Percentiles rank a stretch among this genome's conserved stretches.
phyloP scores from a whole-genome alignment of 2,329 filamentous ascomycete genomes.

The Hypoxylon sp. region DNA sequence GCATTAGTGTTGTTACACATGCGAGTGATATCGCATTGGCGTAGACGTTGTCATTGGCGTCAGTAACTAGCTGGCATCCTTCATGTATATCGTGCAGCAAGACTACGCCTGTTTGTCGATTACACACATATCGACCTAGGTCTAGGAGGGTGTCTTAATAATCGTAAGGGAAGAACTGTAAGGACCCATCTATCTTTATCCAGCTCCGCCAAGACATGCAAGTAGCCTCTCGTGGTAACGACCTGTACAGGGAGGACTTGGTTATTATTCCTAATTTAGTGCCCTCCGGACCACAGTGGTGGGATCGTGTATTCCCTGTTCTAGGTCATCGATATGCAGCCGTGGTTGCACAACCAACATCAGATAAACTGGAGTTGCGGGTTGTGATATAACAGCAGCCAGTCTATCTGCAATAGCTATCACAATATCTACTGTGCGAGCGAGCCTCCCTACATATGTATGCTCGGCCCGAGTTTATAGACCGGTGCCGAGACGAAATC shows the following conservation, averaged over 20 bases:
- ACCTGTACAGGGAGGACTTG: conserved; percentile 24
- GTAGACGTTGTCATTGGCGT: conserved; percentile 37
- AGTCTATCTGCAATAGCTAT: conserved; percentile 26
- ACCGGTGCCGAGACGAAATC: conserved; percentile 21
- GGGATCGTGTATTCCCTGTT: conserved; percentile 40
- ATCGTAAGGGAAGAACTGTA: conserved; percentile 25
- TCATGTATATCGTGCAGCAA: conserved; percentile 26
- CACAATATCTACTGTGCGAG: conserved; percentile 20
- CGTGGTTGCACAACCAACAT: conserved; percentile 35
- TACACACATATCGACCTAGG: conserved; percentile 11
- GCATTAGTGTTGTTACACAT: conserved; percentile 38
- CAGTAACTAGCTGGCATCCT: conserved; percentile 17
- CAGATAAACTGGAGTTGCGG: conserved; percentile 22
- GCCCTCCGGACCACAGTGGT: conserved; percentile 42
- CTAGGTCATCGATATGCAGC: conserved; percentile 25
- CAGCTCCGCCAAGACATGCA: conserved; percentile 47
- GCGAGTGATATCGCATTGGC: conserved; percentile 49
- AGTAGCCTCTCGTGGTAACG: conserved; percentile 43
- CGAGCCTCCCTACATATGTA: conserved; percentile 8
- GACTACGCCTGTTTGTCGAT: conserved; percentile 27
- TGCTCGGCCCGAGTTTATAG: conserved; percentile 23
- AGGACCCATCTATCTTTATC: conserved; percentile 27
- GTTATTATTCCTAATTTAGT: conserved; percentile 33
- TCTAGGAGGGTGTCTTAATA: conserved; percentile 10
- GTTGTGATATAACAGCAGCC: conserved; percentile 31